phyloP scores from a whole-genome alignment of 1,284 basidiomycete genomes.

The Ustilago loliicola region DNA sequence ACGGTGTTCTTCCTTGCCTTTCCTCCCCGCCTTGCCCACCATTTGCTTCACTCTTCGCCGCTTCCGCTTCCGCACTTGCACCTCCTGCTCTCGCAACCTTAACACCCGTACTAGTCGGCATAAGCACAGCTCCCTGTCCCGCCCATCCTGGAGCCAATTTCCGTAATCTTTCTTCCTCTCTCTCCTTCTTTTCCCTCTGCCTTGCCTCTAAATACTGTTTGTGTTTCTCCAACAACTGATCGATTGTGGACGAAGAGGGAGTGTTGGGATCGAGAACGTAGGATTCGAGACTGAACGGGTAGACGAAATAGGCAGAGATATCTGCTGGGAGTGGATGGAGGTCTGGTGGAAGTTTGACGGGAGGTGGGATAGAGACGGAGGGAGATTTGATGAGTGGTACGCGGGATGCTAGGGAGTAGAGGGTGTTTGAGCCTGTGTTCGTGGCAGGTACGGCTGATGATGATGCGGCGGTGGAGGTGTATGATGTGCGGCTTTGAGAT shows the following conservation, averaged over 20 bases:
- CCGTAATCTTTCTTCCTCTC: conserved; percentile 22
- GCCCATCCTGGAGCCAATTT: conserved; percentile 48
- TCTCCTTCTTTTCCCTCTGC: conserved; percentile 25
- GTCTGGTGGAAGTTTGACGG: conserved; percentile 36
- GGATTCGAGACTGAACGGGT: conserved; percentile 60
- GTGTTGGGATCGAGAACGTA: conserved; percentile 56
- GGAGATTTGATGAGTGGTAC: conserved; percentile 62
- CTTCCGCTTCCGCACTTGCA: conserved; percentile 7
- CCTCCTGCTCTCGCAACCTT: neutral
- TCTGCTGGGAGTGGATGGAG: conserved; percentile 61
- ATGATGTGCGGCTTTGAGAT: neutral
- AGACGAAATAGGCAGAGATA: conserved; percentile 62
- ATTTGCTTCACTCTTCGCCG: neutral
- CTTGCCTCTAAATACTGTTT: conserved; percentile 29
- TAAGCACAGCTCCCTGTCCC: conserved; percentile 18
- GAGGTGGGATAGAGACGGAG: conserved; percentile 41
- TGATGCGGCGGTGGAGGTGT: neutral
- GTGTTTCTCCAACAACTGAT: conserved; percentile 34
- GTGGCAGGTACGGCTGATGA: neutral
- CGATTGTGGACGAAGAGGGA: conserved; percentile 32
- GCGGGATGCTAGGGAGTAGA: conserved; percentile 53
- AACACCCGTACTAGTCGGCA: conserved; percentile 21
- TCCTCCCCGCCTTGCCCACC: neutral
- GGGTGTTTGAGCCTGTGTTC: conserved; percentile 15
- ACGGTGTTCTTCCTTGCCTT: conserved; percentile 29